Percentiles rank a stretch among this genome's conserved stretches.
Conservation (phyloP, 768 basidiomycete species). For the Nidula microcarpa region DNA sequence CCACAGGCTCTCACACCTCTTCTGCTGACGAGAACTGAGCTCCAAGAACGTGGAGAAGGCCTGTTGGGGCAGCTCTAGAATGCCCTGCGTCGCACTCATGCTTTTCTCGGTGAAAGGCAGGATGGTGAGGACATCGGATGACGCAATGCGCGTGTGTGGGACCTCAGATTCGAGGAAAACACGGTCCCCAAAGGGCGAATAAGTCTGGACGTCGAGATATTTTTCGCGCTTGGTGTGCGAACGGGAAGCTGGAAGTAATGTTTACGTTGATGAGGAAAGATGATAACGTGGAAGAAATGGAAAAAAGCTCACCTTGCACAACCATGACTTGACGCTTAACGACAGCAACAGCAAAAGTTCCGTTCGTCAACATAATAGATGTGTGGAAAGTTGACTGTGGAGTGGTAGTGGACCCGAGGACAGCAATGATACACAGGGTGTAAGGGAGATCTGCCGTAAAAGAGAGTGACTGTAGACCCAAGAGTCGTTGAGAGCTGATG, state of each 20-base stretch:
- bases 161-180: slow-evolving; percentile 60
- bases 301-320: slow-evolving; percentile 50
- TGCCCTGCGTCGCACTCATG: slow-evolving; percentile 33
- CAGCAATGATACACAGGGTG: neutral
- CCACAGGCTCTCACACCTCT: slow-evolving; percentile 60
- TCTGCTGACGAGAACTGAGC: slow-evolving; percentile 47
- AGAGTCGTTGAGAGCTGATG: neutral
- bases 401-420: neutral
- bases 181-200: slow-evolving; percentile 59
- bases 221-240: slow-evolving; percentile 52
- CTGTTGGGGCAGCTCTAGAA: slow-evolving; percentile 62
- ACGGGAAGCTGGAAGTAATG: slow-evolving; percentile 41
- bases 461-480: neutral
- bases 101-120: slow-evolving; percentile 41
- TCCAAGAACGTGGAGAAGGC: slow-evolving; percentile 58
- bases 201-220: slow-evolving; percentile 66
- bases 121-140: slow-evolving; percentile 56
- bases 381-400: neutral
- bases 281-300: neutral
- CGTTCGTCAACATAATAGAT: slow-evolving; percentile 41
- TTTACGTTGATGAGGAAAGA: neutral
- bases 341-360: slow-evolving; percentile 64
- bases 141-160: slow-evolving; percentile 59
- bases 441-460: neutral
- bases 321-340: slow-evolving; percentile 67